Base-by-base conservation (phyloP, 208 protist genomes). In the Crithidia brevicula region DNA sequence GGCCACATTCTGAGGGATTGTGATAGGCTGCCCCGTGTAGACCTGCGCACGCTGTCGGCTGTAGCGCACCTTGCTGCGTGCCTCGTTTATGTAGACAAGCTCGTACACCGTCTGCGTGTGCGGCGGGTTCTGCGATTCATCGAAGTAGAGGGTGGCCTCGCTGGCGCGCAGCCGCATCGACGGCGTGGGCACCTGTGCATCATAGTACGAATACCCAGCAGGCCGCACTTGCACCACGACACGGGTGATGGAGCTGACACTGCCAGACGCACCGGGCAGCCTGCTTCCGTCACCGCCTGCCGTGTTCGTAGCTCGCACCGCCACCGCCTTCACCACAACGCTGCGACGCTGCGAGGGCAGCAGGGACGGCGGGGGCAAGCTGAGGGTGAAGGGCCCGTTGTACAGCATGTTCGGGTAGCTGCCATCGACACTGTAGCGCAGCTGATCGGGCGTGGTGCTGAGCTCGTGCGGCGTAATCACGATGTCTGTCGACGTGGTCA, bases 351-450 rank as follows among this genome's bases (percentile, higher is more conserved):
- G 50, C 65, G 62, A 57, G 2, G 67, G 47, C 31, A 59, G 64
- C 27, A 67, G 10, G 20, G 62, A 61, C 20, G 75, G 66, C 22
- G 80, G 77, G 4, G 79, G 86, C 42, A 89, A 22, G 11, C 80
- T 81, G n/a, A 95, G 76, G n/a, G 67, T 86, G 61, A 95, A 91
- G 5, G 89, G 86, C 6, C 73, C 83, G 28, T 73, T 85, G 78
- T 95, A 95, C 27, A 90, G 38, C 43, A 89, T 34, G n/a, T 65
- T 90, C 11, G 89, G 89, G 47, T 84, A 83, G 50, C 77, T 83
- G 40, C 89, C 89, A 34, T 95, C 89, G 13, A 86, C 69, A 69
- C 89, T 95, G 81, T 93, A 95, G 38, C 85, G 85, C 15, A 95
- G 75, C 71, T 92, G 82, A 62, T 90, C 83, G 4, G 74, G 64